Evolutionary conservation across 352 stramenopile genomes (phyloP).

Genomic region (Pythium oligandrum): DNA sequence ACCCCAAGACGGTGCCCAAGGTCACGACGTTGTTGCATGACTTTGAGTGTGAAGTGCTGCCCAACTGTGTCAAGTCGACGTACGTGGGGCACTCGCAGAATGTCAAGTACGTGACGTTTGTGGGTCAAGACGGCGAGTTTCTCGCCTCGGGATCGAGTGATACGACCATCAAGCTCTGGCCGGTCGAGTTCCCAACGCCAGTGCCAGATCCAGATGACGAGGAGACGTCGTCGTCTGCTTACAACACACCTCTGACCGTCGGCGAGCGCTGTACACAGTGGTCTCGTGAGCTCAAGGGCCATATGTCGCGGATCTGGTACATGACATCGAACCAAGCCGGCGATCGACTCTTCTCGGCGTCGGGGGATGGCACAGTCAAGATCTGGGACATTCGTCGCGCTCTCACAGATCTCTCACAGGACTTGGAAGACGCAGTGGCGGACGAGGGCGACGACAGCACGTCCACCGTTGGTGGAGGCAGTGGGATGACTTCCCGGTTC

Average conservation of each 20-base stretch:
- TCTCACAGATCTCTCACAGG: slow-evolving; percentile 24
- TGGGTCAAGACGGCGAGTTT: slow-evolving; percentile 78
- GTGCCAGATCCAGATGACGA: not conserved
- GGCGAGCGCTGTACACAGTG: slow-evolving; percentile 49
- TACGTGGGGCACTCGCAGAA: slow-evolving; percentile 85
- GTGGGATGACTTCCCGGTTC: not conserved
- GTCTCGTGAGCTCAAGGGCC: slow-evolving; percentile 60
- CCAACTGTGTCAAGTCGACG: slow-evolving; percentile 81
- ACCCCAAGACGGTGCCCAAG: slow-evolving; percentile 82
- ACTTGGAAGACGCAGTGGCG: slow-evolving; percentile 26
- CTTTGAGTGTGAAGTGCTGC: slow-evolving; percentile 85
- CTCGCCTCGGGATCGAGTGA: slow-evolving; percentile 84
- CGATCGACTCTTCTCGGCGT: slow-evolving; percentile 71
- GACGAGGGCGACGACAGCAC: slow-evolving; percentile 30
- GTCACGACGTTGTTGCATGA: slow-evolving; percentile 79
- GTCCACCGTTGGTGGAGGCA: slow-evolving; percentile 12
- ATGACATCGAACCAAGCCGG: slow-evolving; percentile 55
- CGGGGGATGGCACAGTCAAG: slow-evolving; percentile 80
- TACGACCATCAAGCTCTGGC: slow-evolving; percentile 84
- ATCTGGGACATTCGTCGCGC: slow-evolving; percentile 79
- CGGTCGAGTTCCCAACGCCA: slow-evolving; percentile 43
- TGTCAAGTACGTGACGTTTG: slow-evolving; percentile 86
- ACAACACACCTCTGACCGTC: slow-evolving; percentile 11
- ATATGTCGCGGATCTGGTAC: slow-evolving; percentile 85
- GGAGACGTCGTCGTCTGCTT: not conserved